Evolutionary conservation across 768 basidiomycete genomes (phyloP), one percentile per base, ranked within the genome.

Genomic region (Pulveroboletus sp.): DNA sequence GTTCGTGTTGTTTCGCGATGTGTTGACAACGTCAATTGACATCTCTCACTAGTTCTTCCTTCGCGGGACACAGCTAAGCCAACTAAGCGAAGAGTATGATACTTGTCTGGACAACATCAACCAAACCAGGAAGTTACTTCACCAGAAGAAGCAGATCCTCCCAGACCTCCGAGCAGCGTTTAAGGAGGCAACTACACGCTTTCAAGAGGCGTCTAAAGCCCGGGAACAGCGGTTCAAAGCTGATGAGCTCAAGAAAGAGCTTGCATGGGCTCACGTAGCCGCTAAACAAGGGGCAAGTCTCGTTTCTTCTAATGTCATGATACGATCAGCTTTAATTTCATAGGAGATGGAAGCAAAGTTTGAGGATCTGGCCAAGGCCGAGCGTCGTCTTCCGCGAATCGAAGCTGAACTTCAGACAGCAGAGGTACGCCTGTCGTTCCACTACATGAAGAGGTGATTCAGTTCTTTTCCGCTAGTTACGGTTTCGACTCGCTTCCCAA

Each of bases 31-130:
- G 6, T 39, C 37, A 39, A 43, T 57, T 55, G 32, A 54, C 35
- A 31, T 38, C 14, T 7, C 50, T 42, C 12, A 37, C 0, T 56
- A 95, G 93, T 93, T 97, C 69, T 98, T 98, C 79, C 79, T 98
- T 31, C 80, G 83, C 32, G 96, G 96, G 14, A 98, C 96, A 0
- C 90, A 93, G 57, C 81, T 99, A 14, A 79, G 81, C 32, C 89
- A 95, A 59, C 83, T 99, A 39, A 81, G 79, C 4, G 84, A 90
- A 17, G 90, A 94, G 64, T 99, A 99, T 61, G 81, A 87, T 31
- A 73, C 76, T 0, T 87, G 91, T 55, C 68, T 82, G 15, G 74
- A 82, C 45, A 88, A 92, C 60, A 86, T 91, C 58, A 76, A 75
- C 33, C 77, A 80, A 55, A 88, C 89, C 9, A 71, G 75, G 50